Evolutionary conservation across 768 basidiomycete species (phyloP).

Genomic region (Austroboletus eburneus): DNA sequence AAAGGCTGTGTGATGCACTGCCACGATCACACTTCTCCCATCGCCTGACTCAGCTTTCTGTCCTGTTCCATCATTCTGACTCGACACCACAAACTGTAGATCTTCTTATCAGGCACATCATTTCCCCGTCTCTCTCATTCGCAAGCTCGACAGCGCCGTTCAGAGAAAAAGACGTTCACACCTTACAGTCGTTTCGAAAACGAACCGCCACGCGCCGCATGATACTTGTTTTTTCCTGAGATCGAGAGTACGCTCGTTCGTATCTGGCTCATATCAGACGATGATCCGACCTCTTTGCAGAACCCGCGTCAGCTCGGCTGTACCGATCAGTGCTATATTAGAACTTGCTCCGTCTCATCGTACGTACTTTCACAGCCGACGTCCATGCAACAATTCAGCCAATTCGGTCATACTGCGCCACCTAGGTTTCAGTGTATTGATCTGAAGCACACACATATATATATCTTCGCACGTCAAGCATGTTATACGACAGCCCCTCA

Average conservation of each 20-base stretch:
- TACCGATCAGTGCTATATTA: no score
- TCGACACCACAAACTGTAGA: constrained; percentile 14
- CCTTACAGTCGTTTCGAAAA: no score
- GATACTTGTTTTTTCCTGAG: not conserved
- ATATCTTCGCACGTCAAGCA: constrained; percentile 21
- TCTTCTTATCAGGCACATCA: constrained; percentile 7
- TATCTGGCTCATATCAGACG: not conserved
- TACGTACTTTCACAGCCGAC: constrained; percentile 9
- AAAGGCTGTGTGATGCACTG: no score
- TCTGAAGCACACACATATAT: constrained; percentile 21
- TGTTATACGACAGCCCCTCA: constrained; percentile 30
- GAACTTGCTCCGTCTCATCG: constrained; percentile 7
- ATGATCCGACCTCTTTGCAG: constrained; percentile 10
- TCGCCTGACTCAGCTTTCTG: no score
- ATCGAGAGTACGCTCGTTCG: constrained; percentile 4
- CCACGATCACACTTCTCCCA: constrained; percentile 25
- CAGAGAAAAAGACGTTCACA: no score
- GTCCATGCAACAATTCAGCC: not conserved
- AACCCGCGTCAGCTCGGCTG: no score
- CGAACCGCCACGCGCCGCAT: constrained; percentile 6
- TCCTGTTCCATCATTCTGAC: no score
- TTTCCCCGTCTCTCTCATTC: not conserved
- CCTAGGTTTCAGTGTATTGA: constrained; percentile 22
- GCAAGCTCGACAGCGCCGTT: not conserved
- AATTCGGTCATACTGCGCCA: constrained; percentile 11